Percentiles rank a stretch among this genome's conserved stretches.
phyloP scores from a whole-genome alignment of 2,329 filamentous ascomycete genomes.

The Alternaria brassicae region DNA sequence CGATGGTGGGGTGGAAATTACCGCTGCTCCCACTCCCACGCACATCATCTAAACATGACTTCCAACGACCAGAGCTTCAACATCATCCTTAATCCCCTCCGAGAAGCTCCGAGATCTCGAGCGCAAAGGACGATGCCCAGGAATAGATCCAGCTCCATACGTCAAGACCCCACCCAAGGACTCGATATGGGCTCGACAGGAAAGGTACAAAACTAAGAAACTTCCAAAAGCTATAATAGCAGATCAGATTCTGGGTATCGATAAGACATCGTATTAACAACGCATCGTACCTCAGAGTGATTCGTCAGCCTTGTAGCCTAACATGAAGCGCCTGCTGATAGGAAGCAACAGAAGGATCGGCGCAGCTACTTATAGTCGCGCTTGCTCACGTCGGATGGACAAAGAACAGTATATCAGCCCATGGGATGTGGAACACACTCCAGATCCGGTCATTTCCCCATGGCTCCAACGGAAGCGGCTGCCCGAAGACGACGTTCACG shows the following conservation, averaged over 20 bases:
- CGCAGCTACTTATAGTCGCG: constrained; percentile 8
- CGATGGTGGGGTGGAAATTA: too few species aligned
- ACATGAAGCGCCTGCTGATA: not conserved
- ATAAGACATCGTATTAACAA: constrained; percentile 13
- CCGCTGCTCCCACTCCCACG: too few species aligned
- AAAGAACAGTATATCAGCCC: constrained; percentile 10
- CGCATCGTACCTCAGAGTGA: constrained; percentile 1
- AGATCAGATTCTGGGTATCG: constrained; percentile 15
- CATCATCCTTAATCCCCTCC: too few species aligned
- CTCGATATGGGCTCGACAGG: constrained; percentile 7
- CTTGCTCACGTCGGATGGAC: not conserved
- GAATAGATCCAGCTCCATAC: constrained; percentile 1
- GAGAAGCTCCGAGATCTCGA: constrained; percentile 4
- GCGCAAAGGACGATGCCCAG: not conserved
- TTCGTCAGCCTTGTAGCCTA: not conserved
- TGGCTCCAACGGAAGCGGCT: constrained; percentile 8
- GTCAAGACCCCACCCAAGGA: not conserved
- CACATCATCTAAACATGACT: too few species aligned
- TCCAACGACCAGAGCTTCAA: not conserved
- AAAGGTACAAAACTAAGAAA: constrained; percentile 2
- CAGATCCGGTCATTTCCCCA: constrained; percentile 22
- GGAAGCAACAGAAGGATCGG: constrained; percentile 4
- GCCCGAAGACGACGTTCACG: not conserved
- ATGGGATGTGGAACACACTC: constrained; percentile 18
- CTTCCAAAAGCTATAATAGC: constrained; percentile 6